phyloP scores from a whole-genome alignment of 768 basidiomycete genomes.

The Lactifluus hygrophoroides region DNA sequence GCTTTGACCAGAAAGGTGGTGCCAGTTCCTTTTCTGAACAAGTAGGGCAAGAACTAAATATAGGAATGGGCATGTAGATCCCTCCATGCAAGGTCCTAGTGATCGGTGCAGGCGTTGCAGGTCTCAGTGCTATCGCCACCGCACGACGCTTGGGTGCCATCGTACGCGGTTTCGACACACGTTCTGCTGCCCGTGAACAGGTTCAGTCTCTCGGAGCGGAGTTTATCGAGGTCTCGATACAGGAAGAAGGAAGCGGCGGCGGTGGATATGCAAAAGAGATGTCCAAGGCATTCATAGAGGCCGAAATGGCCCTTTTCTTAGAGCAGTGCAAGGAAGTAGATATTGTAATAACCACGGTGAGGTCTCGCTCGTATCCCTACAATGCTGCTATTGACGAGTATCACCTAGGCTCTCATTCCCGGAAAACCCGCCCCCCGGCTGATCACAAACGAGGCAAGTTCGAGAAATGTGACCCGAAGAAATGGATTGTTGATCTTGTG shows the following conservation, averaged over 20 bases:
- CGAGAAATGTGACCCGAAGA: not conserved
- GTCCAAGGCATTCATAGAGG: slow-evolving; percentile 84
- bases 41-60: not conserved
- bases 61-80: slow-evolving; percentile 40
- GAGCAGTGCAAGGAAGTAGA: slow-evolving; percentile 86
- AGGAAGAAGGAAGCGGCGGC: slow-evolving; percentile 75
- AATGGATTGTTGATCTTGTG: not conserved
- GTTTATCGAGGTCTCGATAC: slow-evolving; percentile 71
- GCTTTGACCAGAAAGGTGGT: slow-evolving; percentile 35
- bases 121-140: slow-evolving; percentile 80
- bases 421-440: slow-evolving; percentile 81
- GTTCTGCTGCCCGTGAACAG: slow-evolving; percentile 79
- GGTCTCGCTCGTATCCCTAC: slow-evolving; percentile 14
- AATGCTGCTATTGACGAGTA: not conserved
- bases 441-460: slow-evolving; percentile 55
- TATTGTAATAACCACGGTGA: slow-evolving; percentile 76
- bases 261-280: slow-evolving; percentile 89
- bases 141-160: slow-evolving; percentile 80
- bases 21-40: not conserved
- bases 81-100: slow-evolving; percentile 82
- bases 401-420: slow-evolving; percentile 63
- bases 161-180: slow-evolving; percentile 82
- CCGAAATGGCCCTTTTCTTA: slow-evolving; percentile 83
- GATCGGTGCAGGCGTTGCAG: slow-evolving; percentile 85
- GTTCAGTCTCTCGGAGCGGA: slow-evolving; percentile 87